These are phyloP conservation scores for Rutstroemia sp. DNA, from an alignment of 2,329 filamentous ascomycete genomes.

Conservation along the genomic window DNA sequence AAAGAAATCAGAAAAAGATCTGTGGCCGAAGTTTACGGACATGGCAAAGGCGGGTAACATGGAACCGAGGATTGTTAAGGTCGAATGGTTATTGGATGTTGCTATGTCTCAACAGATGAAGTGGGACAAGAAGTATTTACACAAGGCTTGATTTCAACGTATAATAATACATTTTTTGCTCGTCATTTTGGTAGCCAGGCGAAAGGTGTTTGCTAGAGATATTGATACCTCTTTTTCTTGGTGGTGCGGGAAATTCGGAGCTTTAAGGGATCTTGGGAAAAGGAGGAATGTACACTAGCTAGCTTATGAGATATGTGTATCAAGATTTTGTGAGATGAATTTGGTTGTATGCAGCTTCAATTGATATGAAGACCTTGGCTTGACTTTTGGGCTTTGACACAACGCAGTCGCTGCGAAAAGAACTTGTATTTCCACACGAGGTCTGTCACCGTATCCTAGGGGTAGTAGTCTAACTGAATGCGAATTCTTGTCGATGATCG, in stretches of 20 bases:
- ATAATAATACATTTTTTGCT: background rate
- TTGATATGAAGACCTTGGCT: background rate
- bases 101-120: constrained; percentile 79
- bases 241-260: background rate
- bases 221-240: background rate
- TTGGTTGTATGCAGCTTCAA: background rate
- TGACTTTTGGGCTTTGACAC: background rate
- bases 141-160: constrained; percentile 2
- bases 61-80: constrained; percentile 69
- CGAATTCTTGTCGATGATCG: no score
- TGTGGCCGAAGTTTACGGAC: constrained; percentile 75
- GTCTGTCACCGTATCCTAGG: no score
- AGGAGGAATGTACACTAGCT: background rate
- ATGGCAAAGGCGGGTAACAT: constrained; percentile 74
- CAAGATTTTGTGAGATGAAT: background rate
- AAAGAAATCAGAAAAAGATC: constrained; percentile 56
- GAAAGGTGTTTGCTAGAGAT: no score
- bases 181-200: background rate
- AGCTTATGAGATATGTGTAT: background rate
- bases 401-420: no score
- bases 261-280: background rate
- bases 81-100: constrained; percentile 85
- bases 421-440: no score
- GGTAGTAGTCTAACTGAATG: no score
- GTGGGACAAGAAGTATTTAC: constrained; percentile 56